A percentile compares a stretch with the other conserved stretches of the same genome.
phyloP scores from a whole-genome alignment of 2,329 filamentous ascomycete species.

The Ceratocystiopsis minuta region DNA sequence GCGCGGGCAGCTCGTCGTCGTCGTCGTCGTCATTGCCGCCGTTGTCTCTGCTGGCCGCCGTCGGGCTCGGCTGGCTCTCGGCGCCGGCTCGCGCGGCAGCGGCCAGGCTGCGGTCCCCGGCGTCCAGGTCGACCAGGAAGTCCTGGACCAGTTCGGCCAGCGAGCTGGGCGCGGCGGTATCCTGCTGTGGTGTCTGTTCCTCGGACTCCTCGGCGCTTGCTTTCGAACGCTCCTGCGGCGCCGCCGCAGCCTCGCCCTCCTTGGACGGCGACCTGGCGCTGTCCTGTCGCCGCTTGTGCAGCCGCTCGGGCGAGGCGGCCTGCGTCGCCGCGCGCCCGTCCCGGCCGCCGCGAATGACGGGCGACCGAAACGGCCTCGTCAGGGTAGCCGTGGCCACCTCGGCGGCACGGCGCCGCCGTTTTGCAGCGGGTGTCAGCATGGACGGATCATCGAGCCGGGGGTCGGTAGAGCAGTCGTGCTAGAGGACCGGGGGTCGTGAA shows the following conservation, averaged over 20 bases:
- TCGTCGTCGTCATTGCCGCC: conserved; percentile 7
- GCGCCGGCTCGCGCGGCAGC: background rate
- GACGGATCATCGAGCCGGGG: too few relatives aligned
- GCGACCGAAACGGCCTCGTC: conserved; percentile 55
- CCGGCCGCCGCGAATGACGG: conserved; percentile 13
- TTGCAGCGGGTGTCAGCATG: conserved; percentile 21
- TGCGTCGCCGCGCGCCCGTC: background rate
- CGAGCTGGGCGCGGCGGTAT: background rate
- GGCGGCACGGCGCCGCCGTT: conserved; percentile 34
- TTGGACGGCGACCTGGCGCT: too few relatives aligned
- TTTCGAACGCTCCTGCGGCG: conserved; percentile 11
- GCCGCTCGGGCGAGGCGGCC: conserved; percentile 8
- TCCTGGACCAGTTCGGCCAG: conserved; percentile 3
- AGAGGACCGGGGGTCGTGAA: too few relatives aligned
- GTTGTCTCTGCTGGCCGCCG: background rate
- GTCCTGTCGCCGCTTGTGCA: conserved; percentile 12
- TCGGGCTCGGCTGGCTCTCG: too few relatives aligned
- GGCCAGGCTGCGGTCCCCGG: background rate
- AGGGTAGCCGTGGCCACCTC: conserved; percentile 39
- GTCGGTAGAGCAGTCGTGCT: too few relatives aligned
- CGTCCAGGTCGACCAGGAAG: conserved; percentile 5
- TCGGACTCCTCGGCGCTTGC: too few relatives aligned
- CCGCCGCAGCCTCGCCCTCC: conserved; percentile 10
- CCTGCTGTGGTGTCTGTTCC: conserved; percentile 1
- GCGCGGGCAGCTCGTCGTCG: conserved; percentile 34